These are phyloP conservation scores for Petrea volubilis DNA, from an alignment of 257 asterid genomes.

Conservation along the genomic window DNA sequence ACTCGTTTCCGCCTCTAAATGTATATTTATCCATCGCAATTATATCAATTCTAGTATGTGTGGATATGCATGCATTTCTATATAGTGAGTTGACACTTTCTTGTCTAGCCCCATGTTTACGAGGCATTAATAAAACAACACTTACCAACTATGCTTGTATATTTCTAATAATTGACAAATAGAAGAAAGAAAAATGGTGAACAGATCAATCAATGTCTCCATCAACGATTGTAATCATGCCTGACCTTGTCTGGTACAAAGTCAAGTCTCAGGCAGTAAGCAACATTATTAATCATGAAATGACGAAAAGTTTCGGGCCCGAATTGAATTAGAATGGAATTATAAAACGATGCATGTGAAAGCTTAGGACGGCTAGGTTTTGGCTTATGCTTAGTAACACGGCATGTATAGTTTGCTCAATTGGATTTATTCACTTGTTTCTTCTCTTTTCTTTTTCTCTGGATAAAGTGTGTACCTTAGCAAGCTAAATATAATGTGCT, in stretches of 20 bases:
- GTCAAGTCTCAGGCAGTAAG: too few relatives aligned
- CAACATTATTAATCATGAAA: too few relatives aligned
- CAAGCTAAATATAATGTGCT: slow-evolving; percentile 11
- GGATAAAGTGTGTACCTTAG: not conserved
- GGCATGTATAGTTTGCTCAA: slow-evolving; percentile 3
- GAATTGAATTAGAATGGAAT: not conserved
- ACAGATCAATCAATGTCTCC: not conserved
- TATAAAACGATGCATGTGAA: slow-evolving; percentile 21
- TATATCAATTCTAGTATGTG: too few relatives aligned
- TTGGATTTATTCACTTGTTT: slow-evolving; percentile 17
- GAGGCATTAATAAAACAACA: not conserved
- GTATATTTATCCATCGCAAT: too few relatives aligned
- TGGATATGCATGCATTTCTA: too few relatives aligned
- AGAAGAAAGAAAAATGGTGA: not conserved
- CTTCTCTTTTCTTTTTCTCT: slow-evolving; percentile 18
- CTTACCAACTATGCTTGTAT: not conserved
- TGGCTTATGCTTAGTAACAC: slow-evolving; percentile 21
- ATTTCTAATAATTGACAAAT: not conserved
- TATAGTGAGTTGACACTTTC: not conserved
- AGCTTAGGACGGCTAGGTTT: slow-evolving; percentile 13
- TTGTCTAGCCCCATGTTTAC: not conserved
- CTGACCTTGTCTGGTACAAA: slow-evolving; percentile 17
- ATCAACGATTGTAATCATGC: not conserved
- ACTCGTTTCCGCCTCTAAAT: too few relatives aligned
- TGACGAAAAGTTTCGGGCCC: not conserved